Evolutionary conservation across 352 stramenopile genomes (phyloP).

Genomic region (Elongisporangium undulatum): DNA sequence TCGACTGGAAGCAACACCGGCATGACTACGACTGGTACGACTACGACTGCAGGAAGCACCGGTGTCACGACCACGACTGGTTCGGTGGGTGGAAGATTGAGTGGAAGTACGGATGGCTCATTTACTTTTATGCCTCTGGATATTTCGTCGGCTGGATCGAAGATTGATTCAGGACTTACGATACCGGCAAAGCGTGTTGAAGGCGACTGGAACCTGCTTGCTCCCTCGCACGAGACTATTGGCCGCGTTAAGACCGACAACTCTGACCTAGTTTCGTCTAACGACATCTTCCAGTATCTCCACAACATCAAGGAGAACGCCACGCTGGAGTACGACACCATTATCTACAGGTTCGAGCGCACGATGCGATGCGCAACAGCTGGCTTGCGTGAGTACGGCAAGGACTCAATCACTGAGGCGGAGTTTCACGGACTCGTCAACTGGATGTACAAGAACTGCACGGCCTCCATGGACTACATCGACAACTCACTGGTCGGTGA

Average conservation of each 20-base stretch:
- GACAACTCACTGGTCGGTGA: not conserved
- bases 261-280: constrained; percentile 17
- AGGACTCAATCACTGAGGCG: constrained; percentile 18
- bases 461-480: constrained; percentile 4
- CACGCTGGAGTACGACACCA: constrained; percentile 14
- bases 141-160: too few species aligned
- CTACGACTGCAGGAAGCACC: too few species aligned
- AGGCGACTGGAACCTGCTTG: constrained; percentile 30
- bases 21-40: too few species aligned
- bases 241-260: constrained; percentile 19
- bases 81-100: too few species aligned
- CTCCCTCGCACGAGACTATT: constrained; percentile 26
- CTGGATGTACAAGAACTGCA: constrained; percentile 41
- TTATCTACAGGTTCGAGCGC: constrained; percentile 26
- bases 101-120: too few species aligned
- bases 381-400: constrained; percentile 21
- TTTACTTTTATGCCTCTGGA: too few species aligned
- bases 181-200: too few species aligned
- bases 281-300: constrained; percentile 30
- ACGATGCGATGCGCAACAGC: constrained; percentile 21
- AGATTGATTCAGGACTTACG: too few species aligned
- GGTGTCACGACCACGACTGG: too few species aligned
- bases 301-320: constrained; percentile 17
- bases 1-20: too few species aligned
- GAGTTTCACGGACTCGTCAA: constrained; percentile 28